Percentiles rank a stretch among this genome's conserved stretches.
Evolutionary conservation across 495 filamentous ascomycete genomes (phyloP).

Genomic region (Penicillium coffeae): DNA sequence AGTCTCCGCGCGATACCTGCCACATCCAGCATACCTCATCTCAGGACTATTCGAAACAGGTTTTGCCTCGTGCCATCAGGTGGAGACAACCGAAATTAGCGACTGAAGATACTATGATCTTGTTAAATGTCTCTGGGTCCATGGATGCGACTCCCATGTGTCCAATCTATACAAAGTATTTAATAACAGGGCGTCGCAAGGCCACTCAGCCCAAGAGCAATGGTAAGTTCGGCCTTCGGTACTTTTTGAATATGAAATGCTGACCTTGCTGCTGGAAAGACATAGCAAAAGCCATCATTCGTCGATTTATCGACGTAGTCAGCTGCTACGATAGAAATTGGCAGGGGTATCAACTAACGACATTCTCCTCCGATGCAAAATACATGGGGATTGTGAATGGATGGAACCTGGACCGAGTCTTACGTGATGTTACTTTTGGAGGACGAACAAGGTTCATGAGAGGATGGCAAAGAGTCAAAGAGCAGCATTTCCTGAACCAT

Average conservation of each 20-base stretch:
- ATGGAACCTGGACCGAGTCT: slow-evolving; percentile 33
- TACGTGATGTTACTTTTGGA: slow-evolving; percentile 31
- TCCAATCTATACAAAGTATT: slow-evolving; percentile 39
- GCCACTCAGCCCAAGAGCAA: slow-evolving; percentile 45
- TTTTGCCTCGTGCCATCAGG: slow-evolving; percentile 34
- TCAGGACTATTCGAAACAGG: slow-evolving; percentile 42
- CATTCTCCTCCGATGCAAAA: slow-evolving; percentile 33
- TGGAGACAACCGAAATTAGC: slow-evolving; percentile 29
- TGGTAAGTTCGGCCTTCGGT: slow-evolving; percentile 19
- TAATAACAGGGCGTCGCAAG: slow-evolving; percentile 33
- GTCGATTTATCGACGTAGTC: slow-evolving; percentile 43
- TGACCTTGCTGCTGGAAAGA: slow-evolving; percentile 19
- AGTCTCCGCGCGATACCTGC: slow-evolving; percentile 36
- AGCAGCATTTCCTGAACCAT: slow-evolving; percentile 46
- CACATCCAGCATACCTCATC: slow-evolving; percentile 32
- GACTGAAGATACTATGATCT: slow-evolving; percentile 44
- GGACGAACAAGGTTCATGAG: slow-evolving; percentile 44
- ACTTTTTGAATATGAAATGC: neutral
- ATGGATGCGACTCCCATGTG: slow-evolving; percentile 43
- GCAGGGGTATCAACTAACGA: slow-evolving; percentile 39
- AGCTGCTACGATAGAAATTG: slow-evolving; percentile 36
- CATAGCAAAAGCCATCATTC: slow-evolving; percentile 39
- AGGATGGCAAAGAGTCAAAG: slow-evolving; percentile 49
- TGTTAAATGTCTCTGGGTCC: slow-evolving; percentile 43
- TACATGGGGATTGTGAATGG: slow-evolving; percentile 39